phyloP scores from a whole-genome alignment of 1,139 yeast genomes.

The Williopsis jadinii region DNA sequence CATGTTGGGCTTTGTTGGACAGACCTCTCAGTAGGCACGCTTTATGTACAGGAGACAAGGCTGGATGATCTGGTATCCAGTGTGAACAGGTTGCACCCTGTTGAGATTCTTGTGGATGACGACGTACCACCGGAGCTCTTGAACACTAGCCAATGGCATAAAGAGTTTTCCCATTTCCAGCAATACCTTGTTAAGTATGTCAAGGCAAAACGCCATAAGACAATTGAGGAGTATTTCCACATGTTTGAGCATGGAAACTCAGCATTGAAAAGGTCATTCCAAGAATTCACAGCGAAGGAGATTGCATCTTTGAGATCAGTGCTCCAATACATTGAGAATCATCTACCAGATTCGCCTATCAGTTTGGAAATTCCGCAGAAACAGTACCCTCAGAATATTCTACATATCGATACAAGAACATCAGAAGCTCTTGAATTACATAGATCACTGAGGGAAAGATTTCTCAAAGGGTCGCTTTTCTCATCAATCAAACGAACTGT shows the following conservation, averaged over 20 bases:
- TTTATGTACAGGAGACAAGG: slow-evolving; percentile 56
- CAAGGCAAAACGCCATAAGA: slow-evolving; percentile 26
- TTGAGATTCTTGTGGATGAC: slow-evolving; percentile 31
- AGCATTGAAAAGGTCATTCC: slow-evolving; percentile 12
- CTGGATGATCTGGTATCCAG: slow-evolving; percentile 28
- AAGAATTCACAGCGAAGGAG: slow-evolving; percentile 36
- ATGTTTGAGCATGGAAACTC: slow-evolving; percentile 24
- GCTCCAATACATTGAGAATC: slow-evolving; percentile 50
- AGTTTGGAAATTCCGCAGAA: slow-evolving; percentile 47
- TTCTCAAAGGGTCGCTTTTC: slow-evolving; percentile 61
- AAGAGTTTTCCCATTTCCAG: slow-evolving; percentile 53
- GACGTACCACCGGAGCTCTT: slow-evolving; percentile 25
- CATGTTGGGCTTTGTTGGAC: slow-evolving; percentile 80
- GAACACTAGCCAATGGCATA: slow-evolving; percentile 44
- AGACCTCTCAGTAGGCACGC: slow-evolving; percentile 79
- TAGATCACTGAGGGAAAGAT: slow-evolving; percentile 48
- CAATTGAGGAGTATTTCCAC: slow-evolving; percentile 26
- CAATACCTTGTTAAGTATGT: slow-evolving; percentile 57
- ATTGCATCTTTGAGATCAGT: slow-evolving; percentile 47
- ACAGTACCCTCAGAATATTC: slow-evolving; percentile 40
- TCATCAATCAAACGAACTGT: slow-evolving; percentile 64
- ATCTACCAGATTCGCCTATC: slow-evolving; percentile 44
- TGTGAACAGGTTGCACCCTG: slow-evolving; percentile 29
- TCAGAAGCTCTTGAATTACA: slow-evolving; percentile 75
- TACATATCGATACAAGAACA: slow-evolving; percentile 82